Evolutionary conservation across 768 basidiomycete species (phyloP), one percentile per base, ranked within the genome.

Genomic region (Suillus occidentalis): DNA sequence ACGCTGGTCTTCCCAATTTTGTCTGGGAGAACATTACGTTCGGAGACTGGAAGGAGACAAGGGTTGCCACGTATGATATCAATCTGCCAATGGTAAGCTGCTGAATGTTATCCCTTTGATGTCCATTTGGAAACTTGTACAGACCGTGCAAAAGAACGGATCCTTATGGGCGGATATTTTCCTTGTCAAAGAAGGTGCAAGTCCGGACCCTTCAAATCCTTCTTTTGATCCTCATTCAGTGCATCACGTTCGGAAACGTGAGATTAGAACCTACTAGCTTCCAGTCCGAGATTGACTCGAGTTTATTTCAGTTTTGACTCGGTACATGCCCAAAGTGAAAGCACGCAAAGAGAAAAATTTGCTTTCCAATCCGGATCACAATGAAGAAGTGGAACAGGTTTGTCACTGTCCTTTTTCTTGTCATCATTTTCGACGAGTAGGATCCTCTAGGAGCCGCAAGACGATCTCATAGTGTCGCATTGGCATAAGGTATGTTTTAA

Each of bases 141-240:
- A 95, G 93, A 82, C 81, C 58, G 94, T 95, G 13, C 82, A 91
- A 71, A 82, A 81, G 63, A 97, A 97, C 72, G 91, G 85, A 13
- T 86, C 91, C 2, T 76, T 95, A 57, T 97, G 91, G 90, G 90
- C 90, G 18, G 92, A 96, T 70, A 81, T 95, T 6, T 91, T 90
- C 73, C 76, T 97, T 9, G 83, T 87, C 0, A 87, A 84, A 67
- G 83, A 90, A 52, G 86, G 86, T 0, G 83, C 84, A 12, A 86
- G 82, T 68, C 90, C 89, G 0, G 82, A 94, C 69, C 91, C 90
- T 10, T 77, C 81, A 13, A 81, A 82, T 61, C 69, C 81, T 28
- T 72, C 31, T 67, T 95, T 87, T 72, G 78, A 85, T 63, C 80
- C 82, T 7, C 73, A 78, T 13, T 80, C 85, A 60, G 82, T 95